Conservation (phyloP, 768 basidiomycete species). For the Tylopilus rubrobrunneus region DNA sequence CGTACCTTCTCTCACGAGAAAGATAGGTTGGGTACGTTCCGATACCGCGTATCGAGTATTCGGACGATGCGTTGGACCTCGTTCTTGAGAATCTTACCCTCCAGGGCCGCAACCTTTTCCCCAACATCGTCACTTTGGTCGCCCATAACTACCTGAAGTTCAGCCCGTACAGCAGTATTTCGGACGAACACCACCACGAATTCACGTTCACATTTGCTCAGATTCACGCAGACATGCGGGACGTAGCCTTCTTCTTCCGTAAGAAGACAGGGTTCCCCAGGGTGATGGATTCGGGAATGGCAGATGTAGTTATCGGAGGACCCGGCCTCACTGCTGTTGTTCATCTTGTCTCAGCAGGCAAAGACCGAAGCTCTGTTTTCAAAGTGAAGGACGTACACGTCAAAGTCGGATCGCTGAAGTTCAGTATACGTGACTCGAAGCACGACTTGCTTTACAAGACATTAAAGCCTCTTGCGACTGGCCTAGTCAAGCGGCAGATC, state of each 20-base stretch:
- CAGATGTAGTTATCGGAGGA: conserved; percentile 83
- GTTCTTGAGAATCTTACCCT: conserved; percentile 92
- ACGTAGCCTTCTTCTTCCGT: conserved; percentile 87
- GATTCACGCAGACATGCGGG: conserved; percentile 91
- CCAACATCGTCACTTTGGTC: conserved; percentile 69
- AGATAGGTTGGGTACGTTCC: conserved; percentile 71
- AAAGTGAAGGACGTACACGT: conserved; percentile 67
- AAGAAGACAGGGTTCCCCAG: conserved; percentile 83
- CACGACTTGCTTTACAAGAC: conserved; percentile 89
- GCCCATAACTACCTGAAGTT: conserved; percentile 83
- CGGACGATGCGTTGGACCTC: conserved; percentile 79
- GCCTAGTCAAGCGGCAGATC: conserved; percentile 74
- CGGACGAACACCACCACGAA: conserved; percentile 64
- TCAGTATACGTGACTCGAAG: conserved; percentile 87
- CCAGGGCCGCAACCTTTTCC: conserved; percentile 86
- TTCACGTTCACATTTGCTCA: conserved; percentile 76
- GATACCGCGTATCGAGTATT: conserved; percentile 93
- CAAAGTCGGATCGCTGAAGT: conserved; percentile 85
- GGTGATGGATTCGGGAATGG: conserved; percentile 76
- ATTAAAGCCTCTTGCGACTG: conserved; percentile 71
- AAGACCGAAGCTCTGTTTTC: conserved; percentile 69
- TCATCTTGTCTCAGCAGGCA: conserved; percentile 55
- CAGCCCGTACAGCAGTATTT: conserved; percentile 59
- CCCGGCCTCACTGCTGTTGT: conserved; percentile 70
- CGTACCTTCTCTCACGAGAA: neutral